phyloP scores from a whole-genome alignment of 495 filamentous ascomycete species.

The Durotheca rogersii region DNA sequence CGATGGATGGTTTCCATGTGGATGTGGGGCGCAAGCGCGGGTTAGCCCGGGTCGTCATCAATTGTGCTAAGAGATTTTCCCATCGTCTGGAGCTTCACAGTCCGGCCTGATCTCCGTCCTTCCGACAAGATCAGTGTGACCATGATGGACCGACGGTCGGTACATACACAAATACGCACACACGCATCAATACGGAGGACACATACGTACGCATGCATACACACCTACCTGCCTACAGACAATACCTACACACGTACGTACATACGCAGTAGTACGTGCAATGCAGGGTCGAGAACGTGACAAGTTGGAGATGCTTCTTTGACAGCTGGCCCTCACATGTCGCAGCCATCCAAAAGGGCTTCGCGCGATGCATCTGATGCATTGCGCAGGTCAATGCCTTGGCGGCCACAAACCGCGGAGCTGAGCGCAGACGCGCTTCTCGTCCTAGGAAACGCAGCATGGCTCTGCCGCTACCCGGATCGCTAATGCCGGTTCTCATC shows the following conservation, averaged over 20 bases:
- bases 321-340: slow-evolving; percentile 32
- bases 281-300: slow-evolving; percentile 34
- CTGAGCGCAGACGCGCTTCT: slow-evolving; percentile 8
- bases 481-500: slow-evolving; percentile 24
- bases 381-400: slow-evolving; percentile 32
- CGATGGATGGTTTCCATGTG: slow-evolving; percentile 8
- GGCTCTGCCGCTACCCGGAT: slow-evolving; percentile 17
- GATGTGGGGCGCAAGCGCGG: slow-evolving; percentile 17
- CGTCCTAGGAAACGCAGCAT: not conserved
- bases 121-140: slow-evolving; percentile 34
- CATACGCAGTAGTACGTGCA: slow-evolving; percentile 12
- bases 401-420: slow-evolving; percentile 30
- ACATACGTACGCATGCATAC: too few relatives aligned
- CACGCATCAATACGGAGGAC: too few relatives aligned
- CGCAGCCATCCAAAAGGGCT: slow-evolving; percentile 23
- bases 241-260: not conserved
- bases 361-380: slow-evolving; percentile 30
- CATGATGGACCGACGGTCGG: slow-evolving; percentile 15
- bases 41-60: slow-evolving; percentile 7
- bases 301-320: slow-evolving; percentile 34
- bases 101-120: slow-evolving; percentile 33
- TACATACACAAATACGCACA: slow-evolving; percentile 9
- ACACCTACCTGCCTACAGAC: too few relatives aligned
- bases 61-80: slow-evolving; percentile 18
- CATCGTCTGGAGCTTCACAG: slow-evolving; percentile 23